A percentile compares a stretch with the other conserved stretches of the same genome.
phyloP scores from a whole-genome alignment of 179 eudicot genomes.

The Beta corolliflora region DNA sequence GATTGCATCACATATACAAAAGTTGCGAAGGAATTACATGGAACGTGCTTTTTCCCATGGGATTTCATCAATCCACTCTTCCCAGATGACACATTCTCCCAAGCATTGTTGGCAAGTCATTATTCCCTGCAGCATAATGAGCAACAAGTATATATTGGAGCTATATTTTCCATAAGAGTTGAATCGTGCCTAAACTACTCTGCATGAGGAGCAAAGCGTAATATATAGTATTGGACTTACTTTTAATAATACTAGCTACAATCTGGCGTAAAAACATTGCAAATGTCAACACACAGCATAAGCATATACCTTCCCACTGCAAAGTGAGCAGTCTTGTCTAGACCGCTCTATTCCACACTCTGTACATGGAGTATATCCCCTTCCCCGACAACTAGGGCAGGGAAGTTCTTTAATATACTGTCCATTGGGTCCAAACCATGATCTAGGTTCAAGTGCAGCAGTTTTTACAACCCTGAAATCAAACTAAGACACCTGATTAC shows the following conservation, averaged over 20 bases:
- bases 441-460: slow-evolving; percentile 58
- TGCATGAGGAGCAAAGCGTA: background rate
- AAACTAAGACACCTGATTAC: background rate
- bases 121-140: slow-evolving; percentile 59
- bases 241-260: background rate
- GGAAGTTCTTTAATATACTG: slow-evolving; percentile 92
- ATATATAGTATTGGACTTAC: background rate
- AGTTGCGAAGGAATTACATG: slow-evolving; percentile 39
- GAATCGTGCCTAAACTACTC: background rate
- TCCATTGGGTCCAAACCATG: slow-evolving; percentile 99
- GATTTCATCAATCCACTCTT: slow-evolving; percentile 84
- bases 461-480: slow-evolving; percentile 55
- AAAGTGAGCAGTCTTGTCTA: slow-evolving; percentile 71
- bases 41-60: slow-evolving; percentile 99
- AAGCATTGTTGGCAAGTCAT: slow-evolving; percentile 68
- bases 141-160: background rate
- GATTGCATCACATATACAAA: background rate
- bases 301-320: slow-evolving; percentile 74
- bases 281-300: slow-evolving; percentile 1
- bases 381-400: slow-evolving; percentile 96
- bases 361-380: slow-evolving; percentile 86
- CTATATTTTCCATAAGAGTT: background rate
- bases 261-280: background rate
- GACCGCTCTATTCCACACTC: slow-evolving; percentile 92
- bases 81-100: slow-evolving; percentile 97